Evolutionary conservation across 2,329 filamentous ascomycete species (phyloP), one percentile per base, ranked within the genome.

Genomic region (Exserohilum turcica): DNA sequence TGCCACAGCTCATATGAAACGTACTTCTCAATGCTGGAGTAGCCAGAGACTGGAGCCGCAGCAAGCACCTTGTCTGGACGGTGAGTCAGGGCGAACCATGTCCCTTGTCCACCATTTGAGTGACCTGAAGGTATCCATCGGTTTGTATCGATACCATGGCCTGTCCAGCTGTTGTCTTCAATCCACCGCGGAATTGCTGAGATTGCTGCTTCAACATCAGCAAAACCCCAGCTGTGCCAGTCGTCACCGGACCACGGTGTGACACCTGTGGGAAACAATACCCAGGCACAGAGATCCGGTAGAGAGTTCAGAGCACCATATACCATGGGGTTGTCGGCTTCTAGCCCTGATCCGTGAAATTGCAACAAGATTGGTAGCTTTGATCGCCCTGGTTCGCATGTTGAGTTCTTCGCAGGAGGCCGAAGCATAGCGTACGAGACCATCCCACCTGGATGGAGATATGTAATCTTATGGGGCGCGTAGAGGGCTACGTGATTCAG

Each of bases 241-340:
- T 86, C 84, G 66, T 86, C 83, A 19, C 80, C 79, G 59, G 80
- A 82, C 84, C 84, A 86, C 5, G 80, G 70, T 15, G 82, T 85
- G 13, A 81, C 81, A 18, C 83, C 84, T 3, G 79, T 82, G 8
- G 84, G 82, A 59, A 83, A 80, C 13, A 86, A 45, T 1, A 80
- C 72, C 81, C 82, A 86, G 2, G 81, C 78, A 55, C 79, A 82
- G 18, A 85, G 68, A 53, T 83, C 78, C 18, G 80, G 75, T 1
- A 82, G 71, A 16, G 73, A 70, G 63, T 84, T 78, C 29, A 86
- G 68, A 52, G 78, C 76, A 47, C 79, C 75, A 36, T 78, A 73
- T 1, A 80, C 78, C 56, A 76, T 64, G 12, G 76, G 67, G 48
- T 71, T 77, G 52, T 82, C 79, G 27, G 79, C 82, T 56, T 85